Conservation (phyloP, 75 land plant genomes). For the Isoetes taiwanensis region DNA sequence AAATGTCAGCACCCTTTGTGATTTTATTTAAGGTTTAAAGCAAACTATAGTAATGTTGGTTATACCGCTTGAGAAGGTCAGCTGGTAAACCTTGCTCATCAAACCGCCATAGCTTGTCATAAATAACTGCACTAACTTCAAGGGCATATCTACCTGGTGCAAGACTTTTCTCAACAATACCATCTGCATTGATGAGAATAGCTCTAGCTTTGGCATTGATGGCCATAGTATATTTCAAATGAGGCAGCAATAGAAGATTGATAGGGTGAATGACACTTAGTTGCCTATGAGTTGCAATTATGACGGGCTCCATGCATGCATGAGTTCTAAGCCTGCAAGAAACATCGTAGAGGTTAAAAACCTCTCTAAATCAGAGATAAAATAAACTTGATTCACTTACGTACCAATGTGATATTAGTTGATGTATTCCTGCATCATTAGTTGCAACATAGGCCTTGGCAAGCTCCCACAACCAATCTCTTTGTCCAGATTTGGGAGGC, state of each 20-base stretch:
- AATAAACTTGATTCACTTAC: no score
- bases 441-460: slow-evolving; percentile 46
- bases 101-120: slow-evolving; percentile 35
- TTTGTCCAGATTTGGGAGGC: background rate
- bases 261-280: slow-evolving; percentile 56
- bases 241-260: slow-evolving; percentile 40
- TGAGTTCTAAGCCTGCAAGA: slow-evolving; percentile 51
- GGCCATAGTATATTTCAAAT: slow-evolving; percentile 54
- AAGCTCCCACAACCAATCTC: slow-evolving; percentile 28
- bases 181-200: slow-evolving; percentile 35
- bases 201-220: slow-evolving; percentile 42
- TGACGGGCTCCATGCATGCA: slow-evolving; percentile 33
- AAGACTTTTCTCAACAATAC: slow-evolving; percentile 30
- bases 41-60: background rate
- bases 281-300: slow-evolving; percentile 51
- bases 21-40: no score
- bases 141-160: slow-evolving; percentile 31
- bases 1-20: no score
- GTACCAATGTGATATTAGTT: no score
- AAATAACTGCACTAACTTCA: slow-evolving; percentile 32
- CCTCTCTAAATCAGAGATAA: no score
- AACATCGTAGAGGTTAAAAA: no score
- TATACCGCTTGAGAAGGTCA: slow-evolving; percentile 35
- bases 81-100: slow-evolving; percentile 34
- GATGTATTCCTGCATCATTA: slow-evolving; percentile 50